Percentiles rank a stretch among this genome's conserved stretches.
These are phyloP conservation scores for Boletus subparvulus DNA, from an alignment of 768 basidiomycete species.

Conservation along the genomic window DNA sequence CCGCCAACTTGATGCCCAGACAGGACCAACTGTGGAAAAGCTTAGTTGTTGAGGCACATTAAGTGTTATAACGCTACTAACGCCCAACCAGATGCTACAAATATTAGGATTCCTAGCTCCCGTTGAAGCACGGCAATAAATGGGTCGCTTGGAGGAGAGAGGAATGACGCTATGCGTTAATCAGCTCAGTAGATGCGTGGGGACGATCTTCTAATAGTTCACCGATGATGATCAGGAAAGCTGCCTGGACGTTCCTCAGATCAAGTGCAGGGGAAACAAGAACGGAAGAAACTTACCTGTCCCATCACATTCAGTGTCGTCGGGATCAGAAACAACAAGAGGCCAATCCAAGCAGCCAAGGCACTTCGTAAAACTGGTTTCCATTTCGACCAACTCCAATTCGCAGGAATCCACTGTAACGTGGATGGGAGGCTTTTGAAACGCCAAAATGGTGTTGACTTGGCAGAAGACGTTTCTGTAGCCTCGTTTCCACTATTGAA, in stretches of 20 bases:
- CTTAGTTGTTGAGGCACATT: neutral
- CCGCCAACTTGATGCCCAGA: conserved; percentile 62
- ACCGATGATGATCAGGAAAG: conserved; percentile 67
- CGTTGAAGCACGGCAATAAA: conserved; percentile 69
- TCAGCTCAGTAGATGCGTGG: neutral
- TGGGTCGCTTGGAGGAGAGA: conserved; percentile 68
- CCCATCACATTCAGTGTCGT: conserved; percentile 50
- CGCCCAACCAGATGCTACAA: conserved; percentile 58
- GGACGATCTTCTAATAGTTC: neutral
- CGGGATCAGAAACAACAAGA: conserved; percentile 59
- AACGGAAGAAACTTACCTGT: conserved; percentile 39
- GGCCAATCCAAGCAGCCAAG: conserved; percentile 58
- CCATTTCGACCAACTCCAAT: conserved; percentile 55
- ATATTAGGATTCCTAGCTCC: conserved; percentile 53
- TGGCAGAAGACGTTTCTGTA: neutral
- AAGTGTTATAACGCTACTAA: conserved; percentile 33
- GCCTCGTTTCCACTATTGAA: neutral
- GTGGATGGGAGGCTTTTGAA: conserved; percentile 26
- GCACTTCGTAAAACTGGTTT: conserved; percentile 66
- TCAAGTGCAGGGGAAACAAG: neutral
- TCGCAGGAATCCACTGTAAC: conserved; percentile 57
- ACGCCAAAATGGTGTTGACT: neutral
- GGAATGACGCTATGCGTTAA: conserved; percentile 47
- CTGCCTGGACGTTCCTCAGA: conserved; percentile 42
- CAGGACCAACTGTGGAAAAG: conserved; percentile 56